Conservation (phyloP, 257 asterid genomes). For the Lavandula angustifolia region DNA sequence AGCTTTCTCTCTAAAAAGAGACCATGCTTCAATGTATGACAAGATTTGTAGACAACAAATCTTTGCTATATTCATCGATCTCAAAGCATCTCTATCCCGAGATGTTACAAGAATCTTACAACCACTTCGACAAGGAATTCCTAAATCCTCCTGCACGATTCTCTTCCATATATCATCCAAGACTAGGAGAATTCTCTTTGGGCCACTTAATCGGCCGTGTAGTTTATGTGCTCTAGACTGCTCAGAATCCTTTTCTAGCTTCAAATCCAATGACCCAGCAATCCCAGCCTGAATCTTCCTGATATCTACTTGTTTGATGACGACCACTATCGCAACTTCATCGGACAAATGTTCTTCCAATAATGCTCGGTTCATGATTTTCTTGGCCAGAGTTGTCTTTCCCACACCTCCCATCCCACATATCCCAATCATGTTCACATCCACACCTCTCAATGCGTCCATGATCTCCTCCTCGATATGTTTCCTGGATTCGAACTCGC, state of each 20-base stretch:
- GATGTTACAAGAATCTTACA: conserved; percentile 35
- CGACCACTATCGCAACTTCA: conserved; percentile 19
- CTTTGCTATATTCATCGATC: conserved; percentile 7
- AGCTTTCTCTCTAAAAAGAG: conserved; percentile 25
- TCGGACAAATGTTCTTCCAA: conserved; percentile 8
- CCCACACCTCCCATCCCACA: conserved; percentile 19
- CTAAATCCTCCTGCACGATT: conserved; percentile 24
- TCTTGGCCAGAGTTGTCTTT: not conserved
- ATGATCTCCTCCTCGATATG: not conserved
- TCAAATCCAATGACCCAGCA: not conserved
- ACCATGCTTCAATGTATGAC: conserved; percentile 31
- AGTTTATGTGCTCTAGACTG: not conserved
- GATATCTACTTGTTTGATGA: not conserved
- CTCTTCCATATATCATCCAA: conserved; percentile 40
- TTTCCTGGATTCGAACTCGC: conserved; percentile 16
- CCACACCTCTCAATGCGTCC: not conserved
- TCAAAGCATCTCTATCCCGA: not conserved
- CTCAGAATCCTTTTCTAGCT: not conserved
- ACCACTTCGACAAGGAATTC: conserved; percentile 23
- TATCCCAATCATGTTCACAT: conserved; percentile 14
- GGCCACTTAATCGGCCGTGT: not conserved
- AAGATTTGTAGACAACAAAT: conserved; percentile 12
- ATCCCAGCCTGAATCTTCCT: conserved; percentile 11
- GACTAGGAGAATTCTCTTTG: conserved; percentile 26
- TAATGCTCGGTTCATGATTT: not conserved